Evolutionary conservation across 805 yeast species (phyloP).

Genomic region (Middelhovenomyces tepae): DNA sequence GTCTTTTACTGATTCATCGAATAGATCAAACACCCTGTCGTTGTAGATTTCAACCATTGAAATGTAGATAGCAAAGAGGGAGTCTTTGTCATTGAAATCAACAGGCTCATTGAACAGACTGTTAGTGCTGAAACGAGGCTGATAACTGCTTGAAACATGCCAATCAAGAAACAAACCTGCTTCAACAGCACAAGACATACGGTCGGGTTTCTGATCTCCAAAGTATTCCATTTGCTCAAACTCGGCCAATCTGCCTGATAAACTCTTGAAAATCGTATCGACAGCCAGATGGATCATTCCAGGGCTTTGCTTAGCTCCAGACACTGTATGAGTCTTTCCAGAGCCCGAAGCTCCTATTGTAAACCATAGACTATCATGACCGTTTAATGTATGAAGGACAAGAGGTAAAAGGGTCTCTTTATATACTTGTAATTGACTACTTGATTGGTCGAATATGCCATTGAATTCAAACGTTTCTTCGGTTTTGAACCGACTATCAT

Average conservation of each 20-base stretch:
- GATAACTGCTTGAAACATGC: conserved; percentile 7
- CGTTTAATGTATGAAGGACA: conserved; percentile 24
- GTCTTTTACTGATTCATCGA: conserved; percentile 14
- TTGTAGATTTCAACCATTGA: conserved; percentile 47
- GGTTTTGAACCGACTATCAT: conserved; percentile 16
- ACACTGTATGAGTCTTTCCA: conserved; percentile 34
- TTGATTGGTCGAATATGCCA: conserved; percentile 26
- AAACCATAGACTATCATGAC: conserved; percentile 36
- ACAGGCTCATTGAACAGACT: conserved; percentile 7
- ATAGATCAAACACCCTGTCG: conserved; percentile 36
- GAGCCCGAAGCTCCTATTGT: conserved; percentile 47
- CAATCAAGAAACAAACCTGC: conserved; percentile 19
- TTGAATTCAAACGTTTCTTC: conserved; percentile 21
- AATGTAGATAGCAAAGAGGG: conserved; percentile 34
- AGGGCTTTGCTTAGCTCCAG: conserved; percentile 24
- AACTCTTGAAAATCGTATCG: conserved; percentile 28
- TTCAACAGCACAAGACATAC: conserved; percentile 16
- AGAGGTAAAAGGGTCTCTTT: conserved; percentile 27
- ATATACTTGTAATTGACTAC: conserved; percentile 32
- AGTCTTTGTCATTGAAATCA: conserved; percentile 1
- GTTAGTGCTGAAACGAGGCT: conserved; percentile 2
- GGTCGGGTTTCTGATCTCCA: conserved; percentile 13
- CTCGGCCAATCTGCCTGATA: conserved; percentile 18
- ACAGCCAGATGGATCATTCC: conserved; percentile 31
- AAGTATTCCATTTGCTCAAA: conserved; percentile 16